phyloP scores from a whole-genome alignment of 768 basidiomycete species.

The Guyanaporus albipodus region DNA sequence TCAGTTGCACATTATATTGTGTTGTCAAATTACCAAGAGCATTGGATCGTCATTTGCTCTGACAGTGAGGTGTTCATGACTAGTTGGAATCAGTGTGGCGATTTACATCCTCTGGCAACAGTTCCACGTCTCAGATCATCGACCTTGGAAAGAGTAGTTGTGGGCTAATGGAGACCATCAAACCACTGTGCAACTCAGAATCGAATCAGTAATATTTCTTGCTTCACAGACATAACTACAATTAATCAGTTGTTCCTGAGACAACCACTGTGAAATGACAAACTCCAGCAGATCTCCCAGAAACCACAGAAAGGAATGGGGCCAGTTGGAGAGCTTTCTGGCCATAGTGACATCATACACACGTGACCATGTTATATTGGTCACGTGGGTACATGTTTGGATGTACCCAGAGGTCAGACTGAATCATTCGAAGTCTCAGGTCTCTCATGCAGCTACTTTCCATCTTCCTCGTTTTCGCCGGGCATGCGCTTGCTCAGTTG shows the following conservation, averaged over 20 bases:
- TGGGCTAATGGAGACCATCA: too few relatives aligned
- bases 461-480: slow-evolving; percentile 16
- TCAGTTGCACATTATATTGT: too few relatives aligned
- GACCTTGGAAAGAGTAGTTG: too few relatives aligned
- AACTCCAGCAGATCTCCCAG: slow-evolving; percentile 66
- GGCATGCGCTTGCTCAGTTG: slow-evolving; percentile 48
- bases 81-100: too few relatives aligned
- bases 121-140: too few relatives aligned
- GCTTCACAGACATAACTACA: slow-evolving; percentile 66
- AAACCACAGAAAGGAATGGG: slow-evolving; percentile 46
- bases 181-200: too few relatives aligned
- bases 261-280: slow-evolving; percentile 27
- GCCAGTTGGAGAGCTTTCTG: slow-evolving; percentile 52
- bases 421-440: too few relatives aligned
- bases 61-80: too few relatives aligned
- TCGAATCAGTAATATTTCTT: too few relatives aligned
- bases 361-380: slow-evolving; percentile 9
- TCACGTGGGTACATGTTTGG: slow-evolving; percentile 25
- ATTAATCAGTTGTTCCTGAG: neutral
- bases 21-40: too few relatives aligned
- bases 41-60: too few relatives aligned
- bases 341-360: slow-evolving; percentile 10
- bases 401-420: neutral
- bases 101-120: too few relatives aligned
- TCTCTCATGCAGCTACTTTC: slow-evolving; percentile 20